Evolutionary conservation across 2,329 filamentous ascomycete genomes (phyloP).

Genomic region (Aspergillus bombycis): DNA sequence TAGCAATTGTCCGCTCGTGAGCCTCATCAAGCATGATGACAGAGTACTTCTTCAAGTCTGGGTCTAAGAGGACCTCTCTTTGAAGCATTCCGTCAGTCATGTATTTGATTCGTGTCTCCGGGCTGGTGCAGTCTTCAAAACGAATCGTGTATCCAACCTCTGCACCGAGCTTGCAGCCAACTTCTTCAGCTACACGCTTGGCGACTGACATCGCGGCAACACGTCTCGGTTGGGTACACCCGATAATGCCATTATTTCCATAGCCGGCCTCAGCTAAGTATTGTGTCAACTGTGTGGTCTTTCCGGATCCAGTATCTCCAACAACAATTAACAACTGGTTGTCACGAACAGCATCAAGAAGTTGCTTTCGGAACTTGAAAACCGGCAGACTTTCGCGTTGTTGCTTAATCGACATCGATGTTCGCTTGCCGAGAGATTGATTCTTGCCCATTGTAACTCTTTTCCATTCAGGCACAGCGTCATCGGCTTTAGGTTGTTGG

Average conservation of each 20-base stretch:
- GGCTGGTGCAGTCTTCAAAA: conserved; percentile 91
- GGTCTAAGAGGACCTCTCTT: conserved; percentile 90
- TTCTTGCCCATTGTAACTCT: conserved; percentile 77
- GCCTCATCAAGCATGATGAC: conserved; percentile 98
- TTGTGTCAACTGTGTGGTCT: conserved; percentile 95
- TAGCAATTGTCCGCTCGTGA: conserved; percentile 94
- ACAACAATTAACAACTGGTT: conserved; percentile 96
- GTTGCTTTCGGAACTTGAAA: conserved; percentile 81
- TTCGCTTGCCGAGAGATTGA: conserved; percentile 80
- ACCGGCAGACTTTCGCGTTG: conserved; percentile 90
- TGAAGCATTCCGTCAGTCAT: conserved; percentile 99
- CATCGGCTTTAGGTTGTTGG: conserved; percentile 61
- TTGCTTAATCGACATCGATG: conserved; percentile 89
- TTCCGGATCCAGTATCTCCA: conserved; percentile 94
- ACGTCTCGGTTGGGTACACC: conserved; percentile 94
- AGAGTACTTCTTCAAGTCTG: conserved; percentile 84
- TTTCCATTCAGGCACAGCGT: conserved; percentile 90
- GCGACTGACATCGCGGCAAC: conserved; percentile 98
- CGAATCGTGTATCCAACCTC: conserved; percentile 97
- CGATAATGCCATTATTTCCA: conserved; percentile 83
- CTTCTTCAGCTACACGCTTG: conserved; percentile 93
- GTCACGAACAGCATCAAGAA: conserved; percentile 82
- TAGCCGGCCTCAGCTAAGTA: conserved; percentile 93
- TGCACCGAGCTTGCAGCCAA: conserved; percentile 85
- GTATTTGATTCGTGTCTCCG: conserved; percentile 93